Conservation (phyloP, 164 flowering plant genomes). For the Stephania japonica region DNA sequence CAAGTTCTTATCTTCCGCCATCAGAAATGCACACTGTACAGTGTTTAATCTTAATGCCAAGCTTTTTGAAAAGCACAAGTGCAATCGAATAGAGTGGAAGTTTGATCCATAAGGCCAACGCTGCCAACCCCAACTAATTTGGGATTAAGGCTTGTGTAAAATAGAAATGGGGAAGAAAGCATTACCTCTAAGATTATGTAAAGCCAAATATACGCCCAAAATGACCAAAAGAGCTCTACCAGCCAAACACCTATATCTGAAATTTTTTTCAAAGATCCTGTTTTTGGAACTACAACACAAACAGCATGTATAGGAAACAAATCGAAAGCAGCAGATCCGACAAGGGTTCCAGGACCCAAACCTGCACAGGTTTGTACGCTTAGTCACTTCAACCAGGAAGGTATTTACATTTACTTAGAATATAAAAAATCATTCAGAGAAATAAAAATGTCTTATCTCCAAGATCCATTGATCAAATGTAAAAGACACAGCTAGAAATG, state of each 20-base stretch:
- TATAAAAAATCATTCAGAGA: neutral
- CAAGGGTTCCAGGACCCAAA: constrained; percentile 95
- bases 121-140: neutral
- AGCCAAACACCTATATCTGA: constrained; percentile 94
- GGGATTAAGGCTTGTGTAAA: neutral
- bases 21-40: neutral
- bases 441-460: neutral
- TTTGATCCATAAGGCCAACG: too few species aligned
- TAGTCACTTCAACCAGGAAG: too few species aligned
- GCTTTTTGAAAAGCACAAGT: too few species aligned
- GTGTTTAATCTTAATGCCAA: neutral
- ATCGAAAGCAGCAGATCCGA: constrained; percentile 98
- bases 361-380: constrained; percentile 30
- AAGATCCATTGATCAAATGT: neutral
- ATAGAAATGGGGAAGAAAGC: neutral
- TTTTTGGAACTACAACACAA: constrained; percentile 90
- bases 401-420: neutral
- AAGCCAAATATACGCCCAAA: constrained; percentile 95
- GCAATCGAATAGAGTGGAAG: too few species aligned
- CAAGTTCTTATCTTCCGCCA: too few species aligned
- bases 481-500: neutral
- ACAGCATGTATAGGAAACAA: constrained; percentile 96
- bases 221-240: constrained; percentile 94
- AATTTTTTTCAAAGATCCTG: constrained; percentile 79
- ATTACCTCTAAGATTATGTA: constrained; percentile 84